A percentile compares a stretch with the other conserved stretches of the same genome.
Evolutionary conservation across 805 yeast genomes (phyloP).

Genomic region (Kuraishia piskuri): DNA sequence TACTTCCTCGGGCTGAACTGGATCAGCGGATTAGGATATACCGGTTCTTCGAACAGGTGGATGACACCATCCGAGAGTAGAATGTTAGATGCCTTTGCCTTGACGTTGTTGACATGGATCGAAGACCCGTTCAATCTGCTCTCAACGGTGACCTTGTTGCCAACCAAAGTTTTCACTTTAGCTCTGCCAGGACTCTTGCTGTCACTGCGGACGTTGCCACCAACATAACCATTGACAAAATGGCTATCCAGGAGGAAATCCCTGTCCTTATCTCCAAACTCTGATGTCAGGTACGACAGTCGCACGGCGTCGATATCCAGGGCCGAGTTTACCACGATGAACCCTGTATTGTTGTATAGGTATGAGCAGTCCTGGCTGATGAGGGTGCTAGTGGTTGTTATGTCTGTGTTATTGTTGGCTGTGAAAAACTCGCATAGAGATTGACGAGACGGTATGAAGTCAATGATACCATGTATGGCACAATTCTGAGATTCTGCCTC

Average conservation of each 20-base stretch:
- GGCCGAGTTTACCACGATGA: conserved; percentile 36
- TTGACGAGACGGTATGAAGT: conserved; percentile 22
- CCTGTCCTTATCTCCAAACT: conserved; percentile 22
- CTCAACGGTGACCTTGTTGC: conserved; percentile 10
- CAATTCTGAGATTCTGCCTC: conserved; percentile 57
- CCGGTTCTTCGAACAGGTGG: conserved; percentile 33
- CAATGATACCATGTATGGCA: conserved; percentile 56
- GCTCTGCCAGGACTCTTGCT: not conserved
- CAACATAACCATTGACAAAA: conserved; percentile 31
- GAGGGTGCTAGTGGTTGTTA: not conserved
- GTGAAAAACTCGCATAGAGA: conserved; percentile 25
- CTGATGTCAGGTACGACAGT: conserved; percentile 29
- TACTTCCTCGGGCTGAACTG: conserved; percentile 47
- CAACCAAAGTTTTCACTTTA: conserved; percentile 17
- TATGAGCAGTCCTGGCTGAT: conserved; percentile 1
- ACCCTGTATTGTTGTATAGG: conserved; percentile 29
- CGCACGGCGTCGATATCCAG: conserved; percentile 33
- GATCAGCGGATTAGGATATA: conserved; percentile 17
- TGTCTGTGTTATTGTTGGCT: not conserved
- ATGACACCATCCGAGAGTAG: conserved; percentile 39
- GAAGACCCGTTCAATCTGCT: not conserved
- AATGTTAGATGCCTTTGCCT: conserved; percentile 23
- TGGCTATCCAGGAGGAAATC: conserved; percentile 20
- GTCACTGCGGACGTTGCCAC: conserved; percentile 27
- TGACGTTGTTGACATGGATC: not conserved